Evolutionary conservation across 2,329 filamentous ascomycete species (phyloP).

Genomic region (Aaosphaeria pasadenensis): DNA sequence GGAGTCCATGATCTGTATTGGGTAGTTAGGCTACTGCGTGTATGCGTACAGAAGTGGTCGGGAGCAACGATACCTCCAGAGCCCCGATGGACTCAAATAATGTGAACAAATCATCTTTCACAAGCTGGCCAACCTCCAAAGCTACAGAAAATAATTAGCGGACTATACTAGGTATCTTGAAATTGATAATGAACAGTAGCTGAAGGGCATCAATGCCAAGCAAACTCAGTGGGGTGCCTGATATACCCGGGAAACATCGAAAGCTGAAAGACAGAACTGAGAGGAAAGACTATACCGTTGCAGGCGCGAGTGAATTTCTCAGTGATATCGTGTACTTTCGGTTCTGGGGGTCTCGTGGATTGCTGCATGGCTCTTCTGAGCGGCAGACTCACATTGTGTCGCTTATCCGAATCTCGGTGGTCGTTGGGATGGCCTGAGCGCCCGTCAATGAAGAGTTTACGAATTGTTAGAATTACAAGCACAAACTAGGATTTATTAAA

Average conservation of each 20-base stretch:
- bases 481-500: no score
- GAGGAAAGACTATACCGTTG: constrained; percentile 37
- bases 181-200: no score
- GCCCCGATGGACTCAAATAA: constrained; percentile 92
- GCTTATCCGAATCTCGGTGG: no score
- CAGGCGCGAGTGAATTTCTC: constrained; percentile 53
- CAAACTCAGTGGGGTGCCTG: no score
- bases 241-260: neutral
- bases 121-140: constrained; percentile 73
- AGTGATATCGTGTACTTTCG: constrained; percentile 53
- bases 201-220: no score
- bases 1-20: constrained; percentile 84
- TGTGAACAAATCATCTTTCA: constrained; percentile 93
- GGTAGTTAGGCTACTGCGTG: neutral
- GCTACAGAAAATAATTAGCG: constrained; percentile 46
- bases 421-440: no score
- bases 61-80: constrained; percentile 55
- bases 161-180: neutral
- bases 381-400: constrained; percentile 16
- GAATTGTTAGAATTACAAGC: no score
- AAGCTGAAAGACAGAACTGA: constrained; percentile 2
- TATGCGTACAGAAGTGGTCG: neutral
- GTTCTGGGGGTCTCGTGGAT: constrained; percentile 17
- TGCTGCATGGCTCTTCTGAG: constrained; percentile 27
- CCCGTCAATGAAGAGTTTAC: no score